A percentile compares a stretch with the other conserved stretches of the same genome.
phyloP scores from a whole-genome alignment of 2,329 filamentous ascomycete species.

The Lasiodiplodia citricola region DNA sequence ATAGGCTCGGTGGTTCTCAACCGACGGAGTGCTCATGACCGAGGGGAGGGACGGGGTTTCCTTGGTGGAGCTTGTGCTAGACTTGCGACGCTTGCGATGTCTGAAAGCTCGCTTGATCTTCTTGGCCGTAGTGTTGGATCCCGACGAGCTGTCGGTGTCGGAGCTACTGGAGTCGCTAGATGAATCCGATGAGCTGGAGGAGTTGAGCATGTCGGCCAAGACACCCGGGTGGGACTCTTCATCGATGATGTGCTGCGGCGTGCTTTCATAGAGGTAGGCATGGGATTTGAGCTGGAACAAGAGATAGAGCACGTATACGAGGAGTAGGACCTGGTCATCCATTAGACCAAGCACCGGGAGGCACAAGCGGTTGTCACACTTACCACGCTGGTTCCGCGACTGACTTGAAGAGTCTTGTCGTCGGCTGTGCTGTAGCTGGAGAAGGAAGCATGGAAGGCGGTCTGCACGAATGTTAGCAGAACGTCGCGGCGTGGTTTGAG shows the following conservation, averaged over 20 bases:
- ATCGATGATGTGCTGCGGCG: constrained; percentile 89
- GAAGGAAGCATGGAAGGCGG: constrained; percentile 92
- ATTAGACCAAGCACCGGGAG: constrained; percentile 30
- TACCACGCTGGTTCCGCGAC: constrained; percentile 86
- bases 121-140: constrained; percentile 74
- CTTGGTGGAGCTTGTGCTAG: constrained; percentile 71
- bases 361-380: constrained; percentile 40
- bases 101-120: constrained; percentile 78
- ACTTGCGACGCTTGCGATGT: constrained; percentile 74
- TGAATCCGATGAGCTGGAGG: constrained; percentile 63
- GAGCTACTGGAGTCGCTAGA: constrained; percentile 47
- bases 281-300: constrained; percentile 92
- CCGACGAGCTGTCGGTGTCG: constrained; percentile 71
- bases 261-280: constrained; percentile 89
- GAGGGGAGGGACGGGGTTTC: constrained; percentile 60
- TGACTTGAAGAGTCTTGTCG: constrained; percentile 77
- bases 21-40: constrained; percentile 51
- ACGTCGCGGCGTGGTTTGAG: too few species aligned
- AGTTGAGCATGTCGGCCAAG: constrained; percentile 79
- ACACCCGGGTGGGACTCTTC: constrained; percentile 88
- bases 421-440: constrained; percentile 67
- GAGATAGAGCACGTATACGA: constrained; percentile 84
- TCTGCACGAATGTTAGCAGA: constrained; percentile 52
- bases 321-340: constrained; percentile 65
- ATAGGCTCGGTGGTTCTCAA: constrained; percentile 45